Conservation (phyloP, 129 eudicot species). For the Heracleum sosnowskyi region DNA sequence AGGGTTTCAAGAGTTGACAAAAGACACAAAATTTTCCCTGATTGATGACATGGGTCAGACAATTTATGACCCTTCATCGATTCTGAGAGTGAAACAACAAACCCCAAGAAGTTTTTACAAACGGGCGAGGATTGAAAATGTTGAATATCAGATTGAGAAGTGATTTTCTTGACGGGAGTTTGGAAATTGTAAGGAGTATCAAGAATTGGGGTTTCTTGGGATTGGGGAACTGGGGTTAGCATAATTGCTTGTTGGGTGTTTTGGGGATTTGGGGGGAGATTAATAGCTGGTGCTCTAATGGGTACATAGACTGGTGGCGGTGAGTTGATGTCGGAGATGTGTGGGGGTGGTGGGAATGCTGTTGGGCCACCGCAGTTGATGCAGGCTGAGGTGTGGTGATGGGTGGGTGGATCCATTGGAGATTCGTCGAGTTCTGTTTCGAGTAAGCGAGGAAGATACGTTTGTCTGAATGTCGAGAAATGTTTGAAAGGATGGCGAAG, state of each 20-base stretch:
- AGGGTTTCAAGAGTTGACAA: conserved; percentile 44
- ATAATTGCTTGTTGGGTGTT: conserved; percentile 62
- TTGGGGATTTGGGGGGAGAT: conserved; percentile 42
- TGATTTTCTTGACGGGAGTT: conserved; percentile 57
- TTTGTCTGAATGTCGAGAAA: no score
- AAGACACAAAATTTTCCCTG: conserved; percentile 28
- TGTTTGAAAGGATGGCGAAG: no score
- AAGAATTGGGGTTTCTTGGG: conserved; percentile 33
- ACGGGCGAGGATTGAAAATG: conserved; percentile 50
- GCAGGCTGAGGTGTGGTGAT: conserved; percentile 39
- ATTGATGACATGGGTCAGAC: conserved; percentile 67
- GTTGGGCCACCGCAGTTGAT: conserved; percentile 86
- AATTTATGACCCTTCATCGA: conserved; percentile 56
- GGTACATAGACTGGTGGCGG: conserved; percentile 66
- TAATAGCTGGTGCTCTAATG: conserved; percentile 70
- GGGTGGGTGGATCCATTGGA: conserved; percentile 14
- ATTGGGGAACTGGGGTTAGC: conserved; percentile 78
- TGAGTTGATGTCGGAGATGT: conserved; percentile 26
- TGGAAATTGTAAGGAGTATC: conserved; percentile 58
- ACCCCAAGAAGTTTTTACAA: conserved; percentile 58
- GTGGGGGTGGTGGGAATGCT: conserved; percentile 56
- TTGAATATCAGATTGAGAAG: conserved; percentile 52
- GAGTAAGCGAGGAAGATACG: no score
- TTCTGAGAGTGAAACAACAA: conserved; percentile 65
- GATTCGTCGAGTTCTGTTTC: no score